Evolutionary conservation across 108 stramenopile species (phyloP).

Genomic region (Conticribra weissflogii): DNA sequence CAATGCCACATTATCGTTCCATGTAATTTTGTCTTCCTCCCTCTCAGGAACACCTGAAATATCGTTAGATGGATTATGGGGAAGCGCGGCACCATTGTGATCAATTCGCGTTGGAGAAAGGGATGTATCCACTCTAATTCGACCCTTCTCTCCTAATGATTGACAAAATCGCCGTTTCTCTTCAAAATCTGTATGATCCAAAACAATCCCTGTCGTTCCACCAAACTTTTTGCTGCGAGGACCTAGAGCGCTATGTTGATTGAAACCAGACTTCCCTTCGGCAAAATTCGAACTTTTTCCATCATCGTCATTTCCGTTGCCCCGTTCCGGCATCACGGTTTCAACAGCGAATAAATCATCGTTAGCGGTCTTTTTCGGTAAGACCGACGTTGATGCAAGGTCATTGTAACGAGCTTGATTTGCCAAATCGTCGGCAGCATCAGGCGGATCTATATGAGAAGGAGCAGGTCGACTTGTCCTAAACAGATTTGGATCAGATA

Average conservation of each 20-base stretch:
- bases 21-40: conserved; percentile 14
- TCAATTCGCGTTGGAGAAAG: neutral
- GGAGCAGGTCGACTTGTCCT: conserved; percentile 2
- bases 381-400: conserved; percentile 2
- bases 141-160: conserved; percentile 3
- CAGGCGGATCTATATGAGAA: conserved; percentile 27
- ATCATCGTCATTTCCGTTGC: conserved; percentile 6
- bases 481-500: conserved; percentile 9
- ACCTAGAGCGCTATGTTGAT: conserved; percentile 56
- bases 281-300: conserved; percentile 17
- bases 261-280: conserved; percentile 3
- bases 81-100: neutral
- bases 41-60: conserved; percentile 20
- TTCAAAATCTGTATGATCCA: conserved; percentile 51
- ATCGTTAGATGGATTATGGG: conserved; percentile 7
- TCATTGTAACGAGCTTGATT: neutral
- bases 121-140: conserved; percentile 4
- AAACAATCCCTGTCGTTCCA: conserved; percentile 76
- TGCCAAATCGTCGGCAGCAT: conserved; percentile 19
- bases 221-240: conserved; percentile 69
- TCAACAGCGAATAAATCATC: conserved; percentile 29
- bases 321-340: conserved; percentile 14
- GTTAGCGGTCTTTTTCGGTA: conserved; percentile 21
- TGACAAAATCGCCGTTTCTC: conserved; percentile 4
- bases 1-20: conserved; percentile 32